Evolutionary conservation across 768 basidiomycete genomes (phyloP), one percentile per base, ranked within the genome.

Genomic region (Megacollybia marginata): DNA sequence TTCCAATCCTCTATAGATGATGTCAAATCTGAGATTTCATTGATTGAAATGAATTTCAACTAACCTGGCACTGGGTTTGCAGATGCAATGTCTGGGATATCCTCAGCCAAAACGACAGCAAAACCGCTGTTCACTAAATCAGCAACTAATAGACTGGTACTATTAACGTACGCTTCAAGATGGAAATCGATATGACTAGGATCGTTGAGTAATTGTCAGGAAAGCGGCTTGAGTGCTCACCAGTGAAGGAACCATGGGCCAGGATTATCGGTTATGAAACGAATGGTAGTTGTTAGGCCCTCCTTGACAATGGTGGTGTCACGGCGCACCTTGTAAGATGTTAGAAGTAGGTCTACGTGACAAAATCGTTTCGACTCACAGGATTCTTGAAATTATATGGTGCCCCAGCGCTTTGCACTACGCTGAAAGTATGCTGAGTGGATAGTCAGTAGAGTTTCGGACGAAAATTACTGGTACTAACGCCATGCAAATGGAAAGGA

Each of bases 351-450:
- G 23, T 9, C 32, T 8, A 16, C 12, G 3, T 11, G 5, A 18
- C n/a, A 11, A 33, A 5, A 16, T 8, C n/a, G n/a, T 7, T 15
- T 33, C 10, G 15, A 32, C 65, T 60, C 42, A 76, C 68, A 4
- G 80, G 80, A 59, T 82, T 70, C 16, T 58, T 15, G 46, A 63
- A 66, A 44, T 69, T 69, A 42, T 60, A 63, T 2, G 52, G 44
- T n/a, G 58, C 52, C 6, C 51, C 57, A 4, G 57, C 58, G 43
- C 48, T 62, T 46, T 67, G 61, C 42, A 68, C 56, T 5, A 68
- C 66, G 34, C 54, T 54, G 48, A 68, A 68, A 6, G 55, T 8
- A 28, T 68, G 66, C 64, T 67, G 32, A 18, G 16, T 34, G 38
- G 12, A 20, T 16, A n/a, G n/a, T 28, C 5, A n/a, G 43, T 9